Evolutionary conservation across 352 stramenopile species (phyloP), one percentile per base, ranked within the genome.

Genomic region (Blastocystis sp.): DNA sequence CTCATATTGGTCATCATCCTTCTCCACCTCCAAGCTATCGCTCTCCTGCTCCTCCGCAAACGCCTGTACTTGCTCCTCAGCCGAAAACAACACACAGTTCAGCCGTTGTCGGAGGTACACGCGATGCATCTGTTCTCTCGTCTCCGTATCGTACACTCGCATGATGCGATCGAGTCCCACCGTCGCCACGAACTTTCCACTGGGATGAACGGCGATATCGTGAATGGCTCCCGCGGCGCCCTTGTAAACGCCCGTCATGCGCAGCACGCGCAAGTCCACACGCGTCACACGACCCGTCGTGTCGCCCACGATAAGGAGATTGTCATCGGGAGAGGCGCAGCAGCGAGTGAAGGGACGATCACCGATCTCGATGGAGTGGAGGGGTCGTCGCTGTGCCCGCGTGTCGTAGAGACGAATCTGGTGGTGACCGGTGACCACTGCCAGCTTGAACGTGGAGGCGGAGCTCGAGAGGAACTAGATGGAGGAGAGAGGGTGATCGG

Each of bases 151-250:
- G 84, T 95, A 97, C 38, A 96, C 91, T 88, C 95, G 92, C 57
- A 97, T 90, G 88, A 97, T 96, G 44, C 94, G 92, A 90, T 97
- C 94, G 27, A 97, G 88, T 0, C 94, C 93, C 16, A 97, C 94
- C 0, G 91, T 91, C 7, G 92, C 92, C 40, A 97, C 86, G 73
- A 93, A 91, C 32, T 93, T 93, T 40, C 96, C 88, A 53, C 92
- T 95, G 38, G 92, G 91, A 87, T 97, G 93, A 77, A 91, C 91
- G 18, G 90, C 89, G 38, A 97, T 90, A 87, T 94, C 90, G 34
- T 93, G 91, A 48, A 97, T 93, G 1, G 92, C 94, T 9, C 94
- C 94, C 21, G 92, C 92, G 0, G 93, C 92, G 7, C 93, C 93
- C 14, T 92, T 94, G 76, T 92, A 96, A 34, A 92, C 90, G 21